A percentile compares a stretch with the other conserved stretches of the same genome.
These are phyloP conservation scores for Erythrobasidium hasegawianum DNA, from an alignment of 1,284 basidiomycete genomes.

Conservation along the genomic window DNA sequence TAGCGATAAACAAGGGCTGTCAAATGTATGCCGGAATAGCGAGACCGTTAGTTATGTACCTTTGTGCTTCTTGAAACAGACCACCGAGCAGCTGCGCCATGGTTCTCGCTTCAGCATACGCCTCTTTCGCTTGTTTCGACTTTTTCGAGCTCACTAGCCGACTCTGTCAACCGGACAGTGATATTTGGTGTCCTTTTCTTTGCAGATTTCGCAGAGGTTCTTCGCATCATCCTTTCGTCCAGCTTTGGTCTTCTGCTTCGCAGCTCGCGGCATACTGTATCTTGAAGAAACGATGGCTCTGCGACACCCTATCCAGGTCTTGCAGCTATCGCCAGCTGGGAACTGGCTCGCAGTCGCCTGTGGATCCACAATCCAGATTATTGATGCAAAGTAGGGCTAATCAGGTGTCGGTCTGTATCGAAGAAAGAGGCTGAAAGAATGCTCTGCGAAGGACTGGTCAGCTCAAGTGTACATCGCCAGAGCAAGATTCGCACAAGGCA, in stretches of 20 bases:
- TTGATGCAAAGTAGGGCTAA: conserved; percentile 20
- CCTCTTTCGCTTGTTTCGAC: conserved; percentile 12
- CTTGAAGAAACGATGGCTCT: conserved; percentile 5
- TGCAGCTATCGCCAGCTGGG: conserved; percentile 28
- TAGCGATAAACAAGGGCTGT: neutral
- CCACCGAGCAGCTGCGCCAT: conserved; percentile 21
- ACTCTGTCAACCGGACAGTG: conserved; percentile 33
- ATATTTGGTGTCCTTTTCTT: conserved; percentile 26
- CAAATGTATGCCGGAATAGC: no score
- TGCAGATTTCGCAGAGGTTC: conserved; percentile 20
- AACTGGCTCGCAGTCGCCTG: conserved; percentile 18
- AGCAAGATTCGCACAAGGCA: conserved; percentile 3
- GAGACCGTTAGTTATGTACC: conserved; percentile 2
- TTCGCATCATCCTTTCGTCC: conserved; percentile 7
- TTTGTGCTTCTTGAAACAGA: conserved; percentile 32
- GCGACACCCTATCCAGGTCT: conserved; percentile 23
- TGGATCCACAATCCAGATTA: conserved; percentile 11
- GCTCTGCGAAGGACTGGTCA: neutral
- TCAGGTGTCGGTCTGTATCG: neutral
- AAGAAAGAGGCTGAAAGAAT: neutral
- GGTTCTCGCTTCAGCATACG: conserved; percentile 5
- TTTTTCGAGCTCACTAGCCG: conserved; percentile 21
- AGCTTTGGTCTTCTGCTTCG: neutral
- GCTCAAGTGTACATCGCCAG: neutral
- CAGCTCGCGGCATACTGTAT: neutral